Conservation (phyloP, 148 eudicot species). For the Rhododendron henanense region DNA sequence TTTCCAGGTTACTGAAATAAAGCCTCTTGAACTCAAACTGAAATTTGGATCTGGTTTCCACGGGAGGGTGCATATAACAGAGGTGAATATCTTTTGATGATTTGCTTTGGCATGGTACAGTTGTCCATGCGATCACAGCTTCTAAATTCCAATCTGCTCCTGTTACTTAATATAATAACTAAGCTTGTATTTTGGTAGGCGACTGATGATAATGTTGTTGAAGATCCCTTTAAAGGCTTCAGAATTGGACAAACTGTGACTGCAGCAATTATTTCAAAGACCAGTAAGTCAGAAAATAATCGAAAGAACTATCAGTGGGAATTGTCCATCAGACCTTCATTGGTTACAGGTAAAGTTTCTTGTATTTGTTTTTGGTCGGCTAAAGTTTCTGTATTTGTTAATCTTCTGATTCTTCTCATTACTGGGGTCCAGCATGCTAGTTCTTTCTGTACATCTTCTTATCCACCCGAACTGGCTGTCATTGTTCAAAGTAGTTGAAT, state of each 20-base stretch:
- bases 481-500: neutral
- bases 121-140: neutral
- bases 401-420: neutral
- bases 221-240: conserved; percentile 58
- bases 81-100: conserved; percentile 34
- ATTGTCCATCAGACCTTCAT: conserved; percentile 72
- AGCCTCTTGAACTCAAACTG: conserved; percentile 74
- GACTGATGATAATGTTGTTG: conserved; percentile 48
- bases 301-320: conserved; percentile 58
- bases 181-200: conserved; percentile 28
- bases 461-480: neutral
- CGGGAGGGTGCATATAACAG: conserved; percentile 84
- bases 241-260: conserved; percentile 78
- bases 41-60: conserved; percentile 82
- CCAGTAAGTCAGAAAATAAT: conserved; percentile 29
- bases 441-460: neutral
- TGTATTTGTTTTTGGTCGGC: neutral
- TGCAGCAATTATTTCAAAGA: conserved; percentile 66
- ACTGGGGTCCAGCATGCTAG: neutral
- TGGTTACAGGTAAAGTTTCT: conserved; percentile 48
- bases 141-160: conserved; percentile 4
- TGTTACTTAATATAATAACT: neutral
- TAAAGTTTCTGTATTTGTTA: neutral
- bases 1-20: conserved; percentile 70
- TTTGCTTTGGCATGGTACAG: neutral